Percentiles rank a stretch among this genome's conserved stretches.
Conservation (phyloP, 1,139 yeast genomes). For the Geotrichum carabidarum region DNA sequence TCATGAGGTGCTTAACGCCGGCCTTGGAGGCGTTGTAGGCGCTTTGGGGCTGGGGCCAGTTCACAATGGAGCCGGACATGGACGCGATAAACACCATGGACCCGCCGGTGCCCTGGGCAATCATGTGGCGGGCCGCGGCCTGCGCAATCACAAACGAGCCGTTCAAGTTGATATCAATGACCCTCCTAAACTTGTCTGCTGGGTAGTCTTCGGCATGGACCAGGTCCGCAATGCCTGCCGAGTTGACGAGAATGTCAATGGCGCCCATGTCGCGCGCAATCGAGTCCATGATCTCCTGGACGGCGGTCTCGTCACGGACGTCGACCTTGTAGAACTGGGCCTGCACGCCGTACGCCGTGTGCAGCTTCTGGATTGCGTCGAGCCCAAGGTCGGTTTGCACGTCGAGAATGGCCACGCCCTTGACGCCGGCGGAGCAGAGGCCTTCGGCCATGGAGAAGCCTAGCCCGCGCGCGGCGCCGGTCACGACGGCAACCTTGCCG, state of each 20-base stretch:
- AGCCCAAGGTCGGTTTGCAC: slow-evolving; percentile 43
- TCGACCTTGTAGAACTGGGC: slow-evolving; percentile 62
- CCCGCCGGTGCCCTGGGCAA: slow-evolving; percentile 47
- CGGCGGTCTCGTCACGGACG: slow-evolving; percentile 52
- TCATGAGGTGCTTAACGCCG: slow-evolving; percentile 51
- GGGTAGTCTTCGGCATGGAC: slow-evolving; percentile 80
- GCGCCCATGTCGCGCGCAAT: slow-evolving; percentile 57
- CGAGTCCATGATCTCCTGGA: slow-evolving; percentile 48
- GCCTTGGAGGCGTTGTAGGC: slow-evolving; percentile 59
- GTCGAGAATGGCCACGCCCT: slow-evolving; percentile 53
- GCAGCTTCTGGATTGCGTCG: slow-evolving; percentile 51
- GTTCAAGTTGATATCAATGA: slow-evolving; percentile 69
- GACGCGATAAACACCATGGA: slow-evolving; percentile 57
- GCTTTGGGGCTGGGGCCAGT: slow-evolving; percentile 60
- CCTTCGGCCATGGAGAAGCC: slow-evolving; percentile 64
- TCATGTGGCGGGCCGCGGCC: slow-evolving; percentile 70
- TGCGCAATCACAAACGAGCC: slow-evolving; percentile 71
- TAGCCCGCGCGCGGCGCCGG: slow-evolving; percentile 70
- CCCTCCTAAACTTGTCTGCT: slow-evolving; percentile 64
- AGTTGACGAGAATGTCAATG: slow-evolving; percentile 61
- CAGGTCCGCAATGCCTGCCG: slow-evolving; percentile 78
- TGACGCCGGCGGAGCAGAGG: slow-evolving; percentile 61
- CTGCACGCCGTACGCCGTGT: slow-evolving; percentile 54
- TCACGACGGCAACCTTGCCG: slow-evolving; percentile 61
- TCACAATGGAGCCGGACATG: slow-evolving; percentile 61